Conservation (phyloP, 805 yeast species). For the Starmerella riodocensis region DNA sequence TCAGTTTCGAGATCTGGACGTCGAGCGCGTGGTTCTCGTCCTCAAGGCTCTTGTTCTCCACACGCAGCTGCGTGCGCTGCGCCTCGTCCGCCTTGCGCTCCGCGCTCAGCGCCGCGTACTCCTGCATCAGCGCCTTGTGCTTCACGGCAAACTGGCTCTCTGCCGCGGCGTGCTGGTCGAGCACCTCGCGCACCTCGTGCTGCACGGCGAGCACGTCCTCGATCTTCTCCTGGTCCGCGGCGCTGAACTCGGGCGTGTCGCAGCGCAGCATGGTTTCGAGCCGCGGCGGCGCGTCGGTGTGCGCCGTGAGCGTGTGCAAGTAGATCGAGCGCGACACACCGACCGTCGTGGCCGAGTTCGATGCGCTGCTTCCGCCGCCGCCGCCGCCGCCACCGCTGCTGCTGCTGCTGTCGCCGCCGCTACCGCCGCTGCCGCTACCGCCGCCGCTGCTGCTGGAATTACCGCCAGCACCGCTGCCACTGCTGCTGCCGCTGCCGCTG, state of each 20-base stretch:
- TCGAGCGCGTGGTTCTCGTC: constrained; percentile 29
- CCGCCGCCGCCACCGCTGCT: background rate
- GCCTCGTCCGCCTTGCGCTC: constrained; percentile 24
- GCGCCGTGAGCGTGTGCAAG: background rate
- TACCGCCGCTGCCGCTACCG: background rate
- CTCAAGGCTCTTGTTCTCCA: constrained; percentile 29
- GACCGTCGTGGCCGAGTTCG: background rate
- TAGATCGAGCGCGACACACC: constrained; percentile 1
- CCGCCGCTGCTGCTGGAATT: background rate
- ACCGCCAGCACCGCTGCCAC: no score
- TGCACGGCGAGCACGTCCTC: background rate
- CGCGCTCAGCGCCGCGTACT: constrained; percentile 25
- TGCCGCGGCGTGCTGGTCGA: constrained; percentile 5
- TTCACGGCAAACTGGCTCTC: constrained; percentile 17
- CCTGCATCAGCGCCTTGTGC: constrained; percentile 27
- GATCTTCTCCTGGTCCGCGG: background rate
- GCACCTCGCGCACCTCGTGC: constrained; percentile 6
- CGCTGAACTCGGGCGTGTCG: background rate
- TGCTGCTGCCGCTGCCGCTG: background rate
- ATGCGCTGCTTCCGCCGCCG: background rate
- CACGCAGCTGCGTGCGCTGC: constrained; percentile 24
- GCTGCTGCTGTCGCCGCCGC: background rate
- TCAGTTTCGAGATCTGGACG: constrained; percentile 26
- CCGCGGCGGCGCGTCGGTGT: background rate
- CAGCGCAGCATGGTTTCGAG: constrained; percentile 1